These are phyloP conservation scores for Magnaporthiopsis incrustans DNA, from an alignment of 2,329 filamentous ascomycete species.

Conservation along the genomic window DNA sequence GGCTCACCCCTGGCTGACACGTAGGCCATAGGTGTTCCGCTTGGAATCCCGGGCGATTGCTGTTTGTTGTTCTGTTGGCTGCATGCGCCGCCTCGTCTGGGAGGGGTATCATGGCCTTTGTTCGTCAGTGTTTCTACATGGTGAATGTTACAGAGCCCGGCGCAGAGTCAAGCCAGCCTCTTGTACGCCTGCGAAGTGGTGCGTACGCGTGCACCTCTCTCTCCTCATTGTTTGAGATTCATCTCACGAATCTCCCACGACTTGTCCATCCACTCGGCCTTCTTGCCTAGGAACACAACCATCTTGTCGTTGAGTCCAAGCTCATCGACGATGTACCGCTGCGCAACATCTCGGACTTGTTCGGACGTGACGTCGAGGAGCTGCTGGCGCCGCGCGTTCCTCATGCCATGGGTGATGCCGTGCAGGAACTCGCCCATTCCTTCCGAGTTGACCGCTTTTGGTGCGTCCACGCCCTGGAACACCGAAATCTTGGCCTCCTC, in stretches of 20 bases:
- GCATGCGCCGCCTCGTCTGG: constrained; percentile 12
- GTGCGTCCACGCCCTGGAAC: constrained; percentile 88
- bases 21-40: background rate
- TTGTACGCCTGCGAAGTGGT: background rate
- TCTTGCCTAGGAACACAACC: constrained; percentile 72
- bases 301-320: constrained; percentile 52
- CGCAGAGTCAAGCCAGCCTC: background rate
- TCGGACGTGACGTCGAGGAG: constrained; percentile 77
- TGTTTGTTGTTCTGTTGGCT: background rate
- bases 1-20: background rate
- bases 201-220: background rate
- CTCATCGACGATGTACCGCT: constrained; percentile 69
- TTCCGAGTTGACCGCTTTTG: constrained; percentile 76
- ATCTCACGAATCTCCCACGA: constrained; percentile 72
- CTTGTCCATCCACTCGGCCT: constrained; percentile 67
- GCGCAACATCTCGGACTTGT: constrained; percentile 73
- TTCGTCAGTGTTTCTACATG: constrained; percentile 22
- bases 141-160: constrained; percentile 15
- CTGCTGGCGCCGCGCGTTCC: constrained; percentile 72
- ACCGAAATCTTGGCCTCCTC: constrained; percentile 95
- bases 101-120: constrained; percentile 27
- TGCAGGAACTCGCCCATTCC: constrained; percentile 80
- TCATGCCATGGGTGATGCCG: constrained; percentile 82
- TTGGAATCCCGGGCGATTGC: background rate
- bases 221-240: constrained; percentile 41